Evolutionary conservation across 805 yeast genomes (phyloP), one percentile per base, ranked within the genome.

Genomic region (Diddensiella caesifluorescens): DNA sequence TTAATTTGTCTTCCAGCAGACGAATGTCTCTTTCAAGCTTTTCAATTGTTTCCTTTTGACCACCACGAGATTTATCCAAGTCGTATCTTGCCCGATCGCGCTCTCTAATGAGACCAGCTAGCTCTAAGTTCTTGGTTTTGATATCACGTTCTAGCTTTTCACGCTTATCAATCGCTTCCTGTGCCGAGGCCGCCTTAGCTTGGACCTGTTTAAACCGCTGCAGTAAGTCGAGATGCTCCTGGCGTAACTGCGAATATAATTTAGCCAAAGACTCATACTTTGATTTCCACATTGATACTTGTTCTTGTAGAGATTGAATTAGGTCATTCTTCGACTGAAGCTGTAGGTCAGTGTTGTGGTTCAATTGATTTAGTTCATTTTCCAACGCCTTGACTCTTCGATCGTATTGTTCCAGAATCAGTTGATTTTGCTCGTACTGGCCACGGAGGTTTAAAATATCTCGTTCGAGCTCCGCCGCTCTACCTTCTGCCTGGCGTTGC

Each of bases 251-350:
- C 1, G 95, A 80, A 61, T 89, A 89, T 50, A 89, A 69, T 56
- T 86, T 86, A 4, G 96, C 96, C 48, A 89, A 70, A 0, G 92
- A 74, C 57, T 88, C 95, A 63, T 89, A 89, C 65, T 89, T 89
- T 41, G 75, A 76, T 48, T 84, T 78, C 95, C 95, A 89, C 47
- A 75, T 73, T 21, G 62, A 67, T 31, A 83, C 71, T 62, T 88
- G 95, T 41, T 84, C 89, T 54, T 82, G 87, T 35, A 86, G 60
- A 41, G 73, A 70, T 41, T 62, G 71, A 35, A 84, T 65, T 54
- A 81, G 80, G 48, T 85, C 92, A 51, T 84, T 87, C 54, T 83
- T 86, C 4, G 88, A 72, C 2, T 77, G 77, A 29, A 86, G 62
- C 61, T 86, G 95, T 56, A 79, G 82, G 27, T 77, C 71, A 0